These are phyloP conservation scores for Colletotrichum sp. DNA, from an alignment of 2,329 filamentous ascomycete species.

Conservation along the genomic window DNA sequence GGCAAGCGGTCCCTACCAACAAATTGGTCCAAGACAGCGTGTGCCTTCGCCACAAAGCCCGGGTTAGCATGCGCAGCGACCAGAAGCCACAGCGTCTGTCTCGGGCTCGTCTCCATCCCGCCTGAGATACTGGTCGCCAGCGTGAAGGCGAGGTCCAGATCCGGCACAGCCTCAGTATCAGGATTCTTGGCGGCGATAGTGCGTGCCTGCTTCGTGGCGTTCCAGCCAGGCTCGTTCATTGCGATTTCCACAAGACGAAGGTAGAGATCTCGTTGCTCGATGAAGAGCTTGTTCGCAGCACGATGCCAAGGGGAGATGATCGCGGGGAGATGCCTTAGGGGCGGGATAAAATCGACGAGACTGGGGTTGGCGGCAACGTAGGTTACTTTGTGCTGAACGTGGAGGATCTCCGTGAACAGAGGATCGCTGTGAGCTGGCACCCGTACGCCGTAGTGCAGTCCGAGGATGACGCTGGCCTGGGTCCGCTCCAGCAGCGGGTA, in stretches of 20 bases:
- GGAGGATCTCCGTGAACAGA: constrained; percentile 26
- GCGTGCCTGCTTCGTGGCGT: constrained; percentile 33
- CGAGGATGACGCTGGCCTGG: constrained; percentile 41
- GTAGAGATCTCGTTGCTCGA: constrained; percentile 32
- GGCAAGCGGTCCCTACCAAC: constrained; percentile 45
- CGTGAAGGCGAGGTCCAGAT: constrained; percentile 38
- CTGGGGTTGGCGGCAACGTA: constrained; percentile 27
- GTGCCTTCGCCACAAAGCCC: constrained; percentile 32
- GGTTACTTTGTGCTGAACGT: constrained; percentile 31
- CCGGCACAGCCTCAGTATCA: constrained; percentile 19
- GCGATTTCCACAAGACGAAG: constrained; percentile 28
- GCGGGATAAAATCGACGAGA: constrained; percentile 46
- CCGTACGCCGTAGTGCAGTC: constrained; percentile 40
- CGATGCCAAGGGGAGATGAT: constrained; percentile 39
- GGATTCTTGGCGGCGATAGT: constrained; percentile 32
- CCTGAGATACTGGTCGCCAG: constrained; percentile 35
- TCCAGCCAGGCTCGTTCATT: constrained; percentile 30
- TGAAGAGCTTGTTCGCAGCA: constrained; percentile 33
- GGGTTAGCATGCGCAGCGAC: constrained; percentile 34
- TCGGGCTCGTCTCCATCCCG: constrained; percentile 34
- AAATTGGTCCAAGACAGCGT: constrained; percentile 43
- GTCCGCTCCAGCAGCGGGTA: constrained; percentile 37
- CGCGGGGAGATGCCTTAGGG: constrained; percentile 43
- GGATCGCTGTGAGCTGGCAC: constrained; percentile 30
- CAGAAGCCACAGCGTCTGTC: constrained; percentile 34